Evolutionary conservation across 495 filamentous ascomycete genomes (phyloP), one percentile per base, ranked within the genome.

Genomic region (Schizothecium vesticola): DNA sequence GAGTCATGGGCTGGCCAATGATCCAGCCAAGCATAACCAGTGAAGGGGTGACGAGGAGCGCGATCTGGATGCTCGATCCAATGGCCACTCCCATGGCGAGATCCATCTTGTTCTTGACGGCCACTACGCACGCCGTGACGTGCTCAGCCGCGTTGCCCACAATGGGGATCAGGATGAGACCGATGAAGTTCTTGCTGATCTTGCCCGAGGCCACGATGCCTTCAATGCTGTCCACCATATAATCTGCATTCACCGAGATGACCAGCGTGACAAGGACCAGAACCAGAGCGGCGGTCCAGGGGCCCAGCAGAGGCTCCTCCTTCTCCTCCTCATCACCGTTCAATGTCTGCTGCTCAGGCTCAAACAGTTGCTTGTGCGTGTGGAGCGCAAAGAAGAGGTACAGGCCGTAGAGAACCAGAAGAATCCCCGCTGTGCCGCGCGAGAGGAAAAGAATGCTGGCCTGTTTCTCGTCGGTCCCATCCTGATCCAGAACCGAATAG

Each of bases 81-180:
- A 99, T 93, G 10, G 94, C 95, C 24, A 97, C 94, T 21, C 92
- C 91, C 80, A 99, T 92, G 21, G 94, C 94, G 19, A 99, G 85
- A 72, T 97, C 93, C 95, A 98, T 99, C 85, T 99, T 99, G 79
- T 96, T 86, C 81, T 96, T 96, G 73, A 90, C 86, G 0, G 95
- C 92, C 56, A 97, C 94, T 29, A 97, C 90, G 55, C 93, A 89
- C 13, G 95, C 95, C 9, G 95, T 97, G 55, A 96, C 94, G 77
- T 99, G 95, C 80, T 99, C 95, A 10, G 95, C 95, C 2, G 95
- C 95, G 74, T 99, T 99, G 67, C 95, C 95, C 36, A 99, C 95
- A 75, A 99, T 97, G 26, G 95, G 95, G 57, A 99, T 91, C 43
- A 99, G 84, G 69, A 99, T 90, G 64, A 99, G 85, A 82, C 95